Evolutionary conservation across 75 land plant genomes (phyloP).

Genomic region (Picea glauca): DNA sequence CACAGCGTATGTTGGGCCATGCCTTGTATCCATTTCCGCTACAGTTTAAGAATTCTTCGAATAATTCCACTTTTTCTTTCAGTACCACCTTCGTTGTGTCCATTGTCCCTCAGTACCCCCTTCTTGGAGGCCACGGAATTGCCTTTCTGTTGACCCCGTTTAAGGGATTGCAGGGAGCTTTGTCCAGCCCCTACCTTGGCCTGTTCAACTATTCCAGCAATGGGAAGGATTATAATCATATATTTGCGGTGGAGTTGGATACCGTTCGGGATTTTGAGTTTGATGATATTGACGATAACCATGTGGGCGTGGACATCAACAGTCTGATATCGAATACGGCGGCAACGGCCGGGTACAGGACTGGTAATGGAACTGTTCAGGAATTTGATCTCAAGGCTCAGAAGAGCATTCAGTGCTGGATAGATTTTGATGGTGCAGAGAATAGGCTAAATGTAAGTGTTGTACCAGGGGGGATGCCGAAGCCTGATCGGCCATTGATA

Average conservation of each 20-base stretch:
- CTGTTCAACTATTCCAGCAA: conserved; percentile 33
- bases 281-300: conserved; percentile 51
- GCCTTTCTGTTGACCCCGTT: conserved; percentile 54
- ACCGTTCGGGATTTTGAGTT: conserved; percentile 42
- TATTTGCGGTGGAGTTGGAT: conserved; percentile 70
- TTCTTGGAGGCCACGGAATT: conserved; percentile 58
- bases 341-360: conserved; percentile 22
- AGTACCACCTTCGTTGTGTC: conserved; percentile 50
- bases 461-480: not conserved
- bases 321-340: conserved; percentile 34
- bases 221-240: conserved; percentile 33
- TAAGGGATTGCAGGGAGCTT: conserved; percentile 15
- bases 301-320: conserved; percentile 64
- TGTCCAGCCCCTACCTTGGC: conserved; percentile 48
- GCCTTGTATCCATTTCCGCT: conserved; percentile 25
- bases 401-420: conserved; percentile 24
- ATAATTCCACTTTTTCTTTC: conserved; percentile 28
- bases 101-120: conserved; percentile 34
- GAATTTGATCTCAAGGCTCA: conserved; percentile 17
- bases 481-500: conserved; percentile 20
- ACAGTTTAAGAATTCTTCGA: too few relatives aligned
- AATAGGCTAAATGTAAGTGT: conserved; percentile 14
- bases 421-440: conserved; percentile 16
- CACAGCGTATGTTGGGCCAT: conserved; percentile 24
- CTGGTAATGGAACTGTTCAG: not conserved